Evolutionary conservation across 371 early-diverging fungal species (phyloP).

Genomic region (Mucor mucedo): DNA sequence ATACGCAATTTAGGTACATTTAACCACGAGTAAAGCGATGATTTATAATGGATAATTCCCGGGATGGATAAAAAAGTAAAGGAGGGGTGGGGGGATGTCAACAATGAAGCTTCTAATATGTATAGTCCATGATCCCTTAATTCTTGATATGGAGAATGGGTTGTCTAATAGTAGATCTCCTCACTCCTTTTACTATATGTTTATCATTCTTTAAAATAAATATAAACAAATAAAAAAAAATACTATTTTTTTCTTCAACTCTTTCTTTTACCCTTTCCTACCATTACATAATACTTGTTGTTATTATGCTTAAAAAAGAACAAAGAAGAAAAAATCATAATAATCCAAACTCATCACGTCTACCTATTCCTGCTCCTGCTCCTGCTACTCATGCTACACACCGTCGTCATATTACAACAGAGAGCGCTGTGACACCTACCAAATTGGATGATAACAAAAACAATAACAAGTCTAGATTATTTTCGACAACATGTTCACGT

Average conservation of each 20-base stretch:
- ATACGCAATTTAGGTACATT: no score
- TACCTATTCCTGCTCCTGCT: conserved; percentile 12
- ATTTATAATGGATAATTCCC: no score
- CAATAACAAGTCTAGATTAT: conserved; percentile 21
- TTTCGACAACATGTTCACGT: conserved; percentile 27
- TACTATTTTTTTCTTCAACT: background rate
- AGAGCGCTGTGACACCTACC: conserved; percentile 19
- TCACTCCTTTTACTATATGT: background rate
- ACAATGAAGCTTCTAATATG: background rate
- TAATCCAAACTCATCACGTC: background rate
- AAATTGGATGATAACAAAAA: conserved; percentile 21
- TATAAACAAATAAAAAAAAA: conserved; percentile 11
- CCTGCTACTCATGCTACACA: background rate
- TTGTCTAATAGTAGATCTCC: background rate
- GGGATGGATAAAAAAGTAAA: background rate
- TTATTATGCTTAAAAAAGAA: conserved; percentile 6
- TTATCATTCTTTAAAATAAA: conserved; percentile 16
- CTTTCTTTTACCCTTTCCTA: background rate
- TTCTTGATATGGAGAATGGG: conserved; percentile 3
- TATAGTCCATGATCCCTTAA: background rate
- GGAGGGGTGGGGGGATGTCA: background rate
- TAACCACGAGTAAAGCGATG: no score
- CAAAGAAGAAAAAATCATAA: conserved; percentile 1
- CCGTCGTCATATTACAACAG: conserved; percentile 3
- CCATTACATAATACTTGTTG: conserved; percentile 2